A percentile compares a stretch with the other conserved stretches of the same genome.
These are phyloP conservation scores for Pseudocercospora fuligena DNA, from an alignment of 2,329 filamentous ascomycete species.

Conservation along the genomic window DNA sequence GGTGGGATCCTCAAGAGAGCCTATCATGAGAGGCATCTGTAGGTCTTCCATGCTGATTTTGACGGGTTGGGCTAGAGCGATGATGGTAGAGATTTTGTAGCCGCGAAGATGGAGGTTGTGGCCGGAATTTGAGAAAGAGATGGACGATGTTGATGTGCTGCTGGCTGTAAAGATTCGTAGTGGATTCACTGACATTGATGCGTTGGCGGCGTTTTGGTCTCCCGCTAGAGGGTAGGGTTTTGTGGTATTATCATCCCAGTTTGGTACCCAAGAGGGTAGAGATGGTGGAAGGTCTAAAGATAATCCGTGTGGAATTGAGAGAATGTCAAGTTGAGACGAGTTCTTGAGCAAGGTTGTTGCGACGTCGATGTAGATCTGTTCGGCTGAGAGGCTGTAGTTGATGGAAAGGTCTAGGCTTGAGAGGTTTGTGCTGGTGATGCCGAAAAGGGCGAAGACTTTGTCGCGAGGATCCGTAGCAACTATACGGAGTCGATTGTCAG, in stretches of 20 bases:
- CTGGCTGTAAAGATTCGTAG: conserved; percentile 7
- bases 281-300: neutral
- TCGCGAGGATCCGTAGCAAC: conserved; percentile 17
- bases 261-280: conserved; percentile 14
- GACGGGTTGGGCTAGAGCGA: neutral
- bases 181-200: neutral
- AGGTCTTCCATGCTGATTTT: neutral
- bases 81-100: neutral
- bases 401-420: neutral
- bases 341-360: neutral
- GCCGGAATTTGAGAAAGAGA: neutral
- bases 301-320: neutral
- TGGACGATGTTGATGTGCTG: neutral
- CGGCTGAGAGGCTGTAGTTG: neutral
- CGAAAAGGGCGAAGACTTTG: conserved; percentile 18
- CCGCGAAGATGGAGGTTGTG: conserved; percentile 5
- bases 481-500: too few species aligned
- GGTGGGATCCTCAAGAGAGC: neutral
- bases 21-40: neutral
- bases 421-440: conserved; percentile 1
- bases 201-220: conserved; percentile 14
- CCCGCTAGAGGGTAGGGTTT: conserved; percentile 12
- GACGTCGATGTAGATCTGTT: neutral
- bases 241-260: conserved; percentile 8
- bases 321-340: neutral